Conservation (phyloP, 345 rosid genomes). For the Eucalyptus marginata region DNA sequence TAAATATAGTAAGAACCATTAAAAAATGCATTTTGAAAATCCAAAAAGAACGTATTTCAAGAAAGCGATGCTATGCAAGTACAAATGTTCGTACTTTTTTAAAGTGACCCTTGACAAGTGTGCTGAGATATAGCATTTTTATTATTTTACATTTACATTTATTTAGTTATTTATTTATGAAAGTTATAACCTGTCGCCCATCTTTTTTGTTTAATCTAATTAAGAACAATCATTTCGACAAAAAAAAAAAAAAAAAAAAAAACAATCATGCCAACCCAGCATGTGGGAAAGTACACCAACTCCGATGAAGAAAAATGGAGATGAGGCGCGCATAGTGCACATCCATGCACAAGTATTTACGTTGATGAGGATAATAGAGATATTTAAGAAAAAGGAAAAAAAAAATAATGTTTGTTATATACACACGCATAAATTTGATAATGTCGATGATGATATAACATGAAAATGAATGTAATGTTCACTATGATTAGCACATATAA, state of each 20-base stretch:
- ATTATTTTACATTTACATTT: not conserved
- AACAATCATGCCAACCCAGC: not conserved
- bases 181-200: not conserved
- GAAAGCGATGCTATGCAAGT: not conserved
- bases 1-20: not conserved
- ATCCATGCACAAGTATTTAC: not conserved
- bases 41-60: not conserved
- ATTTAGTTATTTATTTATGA: not conserved
- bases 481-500: not conserved
- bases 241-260: no score
- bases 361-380: not conserved
- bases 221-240: not conserved
- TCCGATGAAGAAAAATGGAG: not conserved
- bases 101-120: not conserved
- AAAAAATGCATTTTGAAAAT: not conserved
- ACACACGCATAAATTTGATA: not conserved
- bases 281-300: not conserved
- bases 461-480: not conserved
- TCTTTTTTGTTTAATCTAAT: not conserved
- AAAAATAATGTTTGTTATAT: not conserved
- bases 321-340: not conserved
- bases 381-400: not conserved
- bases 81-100: not conserved
- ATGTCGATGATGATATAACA: not conserved
- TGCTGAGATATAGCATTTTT: not conserved